Evolutionary conservation across 192 early-diverging fungal species (phyloP).

Genomic region (Coemansia sp.): DNA sequence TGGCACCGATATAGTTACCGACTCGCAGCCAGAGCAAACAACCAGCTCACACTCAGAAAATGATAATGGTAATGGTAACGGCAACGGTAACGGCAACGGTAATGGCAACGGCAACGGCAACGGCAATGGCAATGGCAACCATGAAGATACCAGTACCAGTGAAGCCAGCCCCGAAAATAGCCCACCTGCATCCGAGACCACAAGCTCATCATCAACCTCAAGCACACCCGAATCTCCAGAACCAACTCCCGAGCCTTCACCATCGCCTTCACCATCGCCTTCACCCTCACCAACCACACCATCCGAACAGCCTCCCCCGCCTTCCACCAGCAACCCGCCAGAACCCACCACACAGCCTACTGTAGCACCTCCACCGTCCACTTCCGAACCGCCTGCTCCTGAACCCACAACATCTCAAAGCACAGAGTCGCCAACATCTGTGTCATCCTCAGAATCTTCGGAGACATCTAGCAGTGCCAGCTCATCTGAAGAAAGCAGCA

Average conservation of each 20-base stretch:
- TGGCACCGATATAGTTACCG: not conserved
- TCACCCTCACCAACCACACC: not conserved
- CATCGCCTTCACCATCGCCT: not conserved
- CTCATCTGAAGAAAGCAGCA: constrained; percentile 5
- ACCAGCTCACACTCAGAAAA: no score
- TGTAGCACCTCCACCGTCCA: not conserved
- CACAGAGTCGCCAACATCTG: not conserved
- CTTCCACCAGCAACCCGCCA: constrained; percentile 1
- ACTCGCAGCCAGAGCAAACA: no score
- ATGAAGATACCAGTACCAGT: no score
- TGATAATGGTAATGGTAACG: no score
- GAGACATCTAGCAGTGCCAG: not conserved
- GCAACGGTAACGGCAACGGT: no score
- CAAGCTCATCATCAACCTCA: not conserved
- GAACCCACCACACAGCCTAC: not conserved
- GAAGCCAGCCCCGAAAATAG: no score
- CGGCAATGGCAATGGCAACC: no score
- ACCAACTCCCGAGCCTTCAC: not conserved
- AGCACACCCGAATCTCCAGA: not conserved
- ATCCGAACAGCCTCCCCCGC: not conserved
- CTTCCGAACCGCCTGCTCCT: not conserved
- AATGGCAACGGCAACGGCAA: no score
- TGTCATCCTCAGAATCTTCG: not conserved
- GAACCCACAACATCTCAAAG: no score
- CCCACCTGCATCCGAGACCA: not conserved